These are phyloP conservation scores for Phaeophleospora eucalypticola DNA, from an alignment of 2,329 filamentous ascomycete species.

Conservation along the genomic window DNA sequence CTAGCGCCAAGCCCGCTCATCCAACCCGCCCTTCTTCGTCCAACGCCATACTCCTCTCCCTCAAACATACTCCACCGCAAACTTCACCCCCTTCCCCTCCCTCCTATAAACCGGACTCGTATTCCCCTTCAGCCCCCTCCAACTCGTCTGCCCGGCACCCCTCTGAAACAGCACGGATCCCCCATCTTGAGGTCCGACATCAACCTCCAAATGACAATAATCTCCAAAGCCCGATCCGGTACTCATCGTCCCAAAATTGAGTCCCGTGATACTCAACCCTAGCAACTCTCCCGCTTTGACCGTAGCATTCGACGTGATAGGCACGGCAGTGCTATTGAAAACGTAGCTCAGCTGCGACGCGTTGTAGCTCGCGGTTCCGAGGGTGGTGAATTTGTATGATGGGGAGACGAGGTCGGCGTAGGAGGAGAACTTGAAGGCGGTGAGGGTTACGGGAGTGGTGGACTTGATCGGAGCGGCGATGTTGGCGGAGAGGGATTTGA, in stretches of 20 bases:
- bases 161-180: constrained; percentile 17
- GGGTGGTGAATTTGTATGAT: constrained; percentile 19
- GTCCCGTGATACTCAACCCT: constrained; percentile 17
- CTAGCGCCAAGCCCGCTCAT: too few relatives aligned
- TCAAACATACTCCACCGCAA: constrained; percentile 20
- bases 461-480: constrained; percentile 15
- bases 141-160: constrained; percentile 21
- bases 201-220: constrained; percentile 25
- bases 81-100: constrained; percentile 21
- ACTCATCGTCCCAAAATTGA: constrained; percentile 21
- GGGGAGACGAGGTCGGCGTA: constrained; percentile 19
- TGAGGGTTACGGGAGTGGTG: constrained; percentile 17
- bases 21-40: background rate
- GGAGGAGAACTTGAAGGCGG: constrained; percentile 22
- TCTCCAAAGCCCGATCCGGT: too few relatives aligned
- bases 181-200: constrained; percentile 1
- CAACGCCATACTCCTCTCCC: background rate
- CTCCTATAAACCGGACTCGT: constrained; percentile 21
- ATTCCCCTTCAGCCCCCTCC: constrained; percentile 17
- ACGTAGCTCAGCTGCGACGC: constrained; percentile 16
- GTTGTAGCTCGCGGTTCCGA: constrained; percentile 17
- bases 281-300: constrained; percentile 19
- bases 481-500: constrained; percentile 21
- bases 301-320: constrained; percentile 20
- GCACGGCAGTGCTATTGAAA: constrained; percentile 19